A percentile compares a stretch with the other conserved stretches of the same genome.
These are phyloP conservation scores for Boechera stricta DNA, from an alignment of 345 rosid species.

Conservation along the genomic window DNA sequence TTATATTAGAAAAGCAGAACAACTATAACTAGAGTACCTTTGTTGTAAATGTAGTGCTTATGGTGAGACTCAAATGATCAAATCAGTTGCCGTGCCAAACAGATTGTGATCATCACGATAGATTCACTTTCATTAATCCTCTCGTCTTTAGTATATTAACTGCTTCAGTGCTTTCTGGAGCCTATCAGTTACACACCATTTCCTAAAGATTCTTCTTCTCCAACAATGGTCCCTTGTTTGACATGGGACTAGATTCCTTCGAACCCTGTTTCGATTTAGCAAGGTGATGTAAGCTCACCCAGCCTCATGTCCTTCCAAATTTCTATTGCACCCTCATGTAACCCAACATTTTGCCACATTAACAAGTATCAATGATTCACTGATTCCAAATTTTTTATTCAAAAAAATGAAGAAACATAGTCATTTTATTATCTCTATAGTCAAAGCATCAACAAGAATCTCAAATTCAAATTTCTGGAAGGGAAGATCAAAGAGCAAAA, in stretches of 20 bases:
- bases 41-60: not conserved
- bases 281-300: not conserved
- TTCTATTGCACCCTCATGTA: not conserved
- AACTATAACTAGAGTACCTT: not conserved
- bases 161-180: not conserved
- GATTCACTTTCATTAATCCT: not conserved
- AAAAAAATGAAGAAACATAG: not conserved
- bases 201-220: not conserved
- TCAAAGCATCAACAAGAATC: not conserved
- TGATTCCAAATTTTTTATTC: not conserved
- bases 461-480: not conserved
- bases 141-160: not conserved
- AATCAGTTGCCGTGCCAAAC: not conserved
- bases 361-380: not conserved
- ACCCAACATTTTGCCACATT: conserved; percentile 7
- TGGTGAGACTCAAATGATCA: not conserved
- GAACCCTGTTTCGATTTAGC: not conserved
- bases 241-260: not conserved
- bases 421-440: not conserved
- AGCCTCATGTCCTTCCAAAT: not conserved
- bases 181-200: not conserved
- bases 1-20: not conserved
- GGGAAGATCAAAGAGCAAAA: not conserved
- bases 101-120: not conserved
- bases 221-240: conserved; percentile 1